These are phyloP conservation scores for Mycena venus DNA, from an alignment of 768 basidiomycete species.

Conservation along the genomic window DNA sequence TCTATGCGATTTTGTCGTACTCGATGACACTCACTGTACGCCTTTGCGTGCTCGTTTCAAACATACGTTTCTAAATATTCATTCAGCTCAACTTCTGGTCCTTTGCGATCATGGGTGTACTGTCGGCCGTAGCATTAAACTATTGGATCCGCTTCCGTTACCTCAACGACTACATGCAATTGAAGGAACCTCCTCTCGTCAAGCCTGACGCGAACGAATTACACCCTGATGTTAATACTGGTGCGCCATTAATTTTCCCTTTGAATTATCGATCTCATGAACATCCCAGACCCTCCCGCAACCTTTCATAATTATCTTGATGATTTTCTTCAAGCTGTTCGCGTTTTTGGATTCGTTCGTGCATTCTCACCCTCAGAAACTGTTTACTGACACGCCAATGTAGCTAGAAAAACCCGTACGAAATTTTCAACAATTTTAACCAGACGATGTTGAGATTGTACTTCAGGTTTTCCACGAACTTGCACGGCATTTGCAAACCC, in stretches of 20 bases:
- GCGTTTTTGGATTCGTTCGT: constrained; percentile 94
- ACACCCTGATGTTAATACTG: constrained; percentile 91
- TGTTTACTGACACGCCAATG: constrained; percentile 5
- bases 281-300: constrained; percentile 67
- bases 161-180: constrained; percentile 79
- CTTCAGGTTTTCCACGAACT: constrained; percentile 95
- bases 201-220: constrained; percentile 89
- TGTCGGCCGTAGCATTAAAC: constrained; percentile 76
- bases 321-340: constrained; percentile 95
- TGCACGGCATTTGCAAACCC: constrained; percentile 94
- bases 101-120: constrained; percentile 81
- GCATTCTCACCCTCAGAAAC: not conserved
- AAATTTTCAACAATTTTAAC: not conserved
- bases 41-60: not conserved
- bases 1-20: constrained; percentile 85
- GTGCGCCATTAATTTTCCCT: constrained; percentile 36
- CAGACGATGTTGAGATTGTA: not conserved
- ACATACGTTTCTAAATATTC: constrained; percentile 6
- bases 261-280: constrained; percentile 7
- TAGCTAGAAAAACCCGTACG: constrained; percentile 92
- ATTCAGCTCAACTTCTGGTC: constrained; percentile 91
- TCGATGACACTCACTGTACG: constrained; percentile 90
- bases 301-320: constrained; percentile 97
- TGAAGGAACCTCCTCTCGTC: constrained; percentile 85
- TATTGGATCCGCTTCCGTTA: constrained; percentile 90